Conservation (phyloP, 306 rosid species). For the Casuarina cunninghamiana region DNA sequence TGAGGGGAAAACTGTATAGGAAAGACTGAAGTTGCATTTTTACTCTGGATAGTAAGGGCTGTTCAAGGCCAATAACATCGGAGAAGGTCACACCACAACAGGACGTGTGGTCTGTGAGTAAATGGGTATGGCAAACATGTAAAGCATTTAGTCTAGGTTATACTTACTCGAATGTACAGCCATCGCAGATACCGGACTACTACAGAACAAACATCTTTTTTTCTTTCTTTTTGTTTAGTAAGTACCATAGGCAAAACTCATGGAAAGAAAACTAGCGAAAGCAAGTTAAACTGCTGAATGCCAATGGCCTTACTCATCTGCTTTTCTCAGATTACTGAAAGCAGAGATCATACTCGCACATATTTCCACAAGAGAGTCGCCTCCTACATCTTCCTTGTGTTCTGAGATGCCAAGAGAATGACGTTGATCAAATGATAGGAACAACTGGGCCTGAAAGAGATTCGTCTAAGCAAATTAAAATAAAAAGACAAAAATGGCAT, state of each 20-base stretch:
- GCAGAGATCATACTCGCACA: constrained; percentile 59
- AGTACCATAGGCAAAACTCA: neutral
- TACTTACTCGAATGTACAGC: neutral
- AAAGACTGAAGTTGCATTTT: neutral
- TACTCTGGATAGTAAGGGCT: neutral
- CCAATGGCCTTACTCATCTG: constrained; percentile 57
- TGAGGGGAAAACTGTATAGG: neutral
- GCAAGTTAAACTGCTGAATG: constrained; percentile 16
- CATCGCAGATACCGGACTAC: neutral
- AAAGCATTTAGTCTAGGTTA: neutral
- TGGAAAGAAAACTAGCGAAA: constrained; percentile 1
- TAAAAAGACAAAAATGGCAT: neutral
- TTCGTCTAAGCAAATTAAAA: neutral
- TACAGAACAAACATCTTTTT: neutral
- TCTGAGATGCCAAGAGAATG: constrained; percentile 23
- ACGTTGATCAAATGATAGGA: constrained; percentile 35
- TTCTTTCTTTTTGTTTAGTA: too few relatives aligned
- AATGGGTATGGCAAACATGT: neutral
- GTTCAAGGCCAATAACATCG: neutral
- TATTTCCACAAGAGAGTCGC: constrained; percentile 43
- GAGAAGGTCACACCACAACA: neutral
- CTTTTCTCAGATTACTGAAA: constrained; percentile 53
- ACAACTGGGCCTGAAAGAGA: constrained; percentile 65
- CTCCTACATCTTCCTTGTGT: constrained; percentile 32
- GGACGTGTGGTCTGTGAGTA: neutral